phyloP scores from a whole-genome alignment of 441 rosid species.

The Mallotus japonicus region DNA sequence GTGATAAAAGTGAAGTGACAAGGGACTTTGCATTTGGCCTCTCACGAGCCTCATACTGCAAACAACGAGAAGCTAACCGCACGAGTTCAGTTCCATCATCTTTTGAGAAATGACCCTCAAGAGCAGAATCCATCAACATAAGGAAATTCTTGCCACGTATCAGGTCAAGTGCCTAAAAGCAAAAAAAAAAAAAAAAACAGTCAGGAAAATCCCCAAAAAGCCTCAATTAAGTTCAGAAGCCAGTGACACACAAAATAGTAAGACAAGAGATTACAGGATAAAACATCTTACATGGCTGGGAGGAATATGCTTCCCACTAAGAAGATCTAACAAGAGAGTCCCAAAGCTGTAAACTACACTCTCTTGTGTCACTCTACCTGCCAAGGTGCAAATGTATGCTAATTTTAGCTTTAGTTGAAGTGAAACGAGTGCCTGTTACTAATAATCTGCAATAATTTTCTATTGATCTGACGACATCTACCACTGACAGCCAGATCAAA shows the following conservation, averaged over 20 bases:
- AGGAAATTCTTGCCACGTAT: constrained; percentile 81
- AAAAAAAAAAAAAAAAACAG: constrained; percentile 11
- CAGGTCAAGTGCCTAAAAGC: constrained; percentile 81
- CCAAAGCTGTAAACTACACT: constrained; percentile 97
- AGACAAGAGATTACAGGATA: too few species aligned
- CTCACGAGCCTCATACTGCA: constrained; percentile 92
- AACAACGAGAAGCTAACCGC: constrained; percentile 87
- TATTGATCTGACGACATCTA: not conserved
- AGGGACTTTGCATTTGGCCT: constrained; percentile 90
- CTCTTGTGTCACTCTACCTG: constrained; percentile 91
- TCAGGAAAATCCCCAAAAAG: constrained; percentile 11
- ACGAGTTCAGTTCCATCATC: constrained; percentile 94
- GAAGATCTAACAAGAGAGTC: constrained; percentile 87
- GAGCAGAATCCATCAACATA: constrained; percentile 91
- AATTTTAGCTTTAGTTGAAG: not conserved
- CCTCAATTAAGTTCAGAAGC: not conserved
- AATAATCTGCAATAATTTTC: too few species aligned
- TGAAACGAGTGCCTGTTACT: not conserved
- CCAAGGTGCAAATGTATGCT: constrained; percentile 21
- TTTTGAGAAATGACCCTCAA: constrained; percentile 86
- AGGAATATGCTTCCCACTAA: constrained; percentile 93
- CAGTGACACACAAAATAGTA: too few species aligned
- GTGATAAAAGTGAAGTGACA: constrained; percentile 65
- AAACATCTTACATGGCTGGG: constrained; percentile 82
- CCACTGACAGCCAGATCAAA: constrained; percentile 2